Conservation (phyloP, 1,284 basidiomycete genomes). For the Blastosporella zonata region DNA sequence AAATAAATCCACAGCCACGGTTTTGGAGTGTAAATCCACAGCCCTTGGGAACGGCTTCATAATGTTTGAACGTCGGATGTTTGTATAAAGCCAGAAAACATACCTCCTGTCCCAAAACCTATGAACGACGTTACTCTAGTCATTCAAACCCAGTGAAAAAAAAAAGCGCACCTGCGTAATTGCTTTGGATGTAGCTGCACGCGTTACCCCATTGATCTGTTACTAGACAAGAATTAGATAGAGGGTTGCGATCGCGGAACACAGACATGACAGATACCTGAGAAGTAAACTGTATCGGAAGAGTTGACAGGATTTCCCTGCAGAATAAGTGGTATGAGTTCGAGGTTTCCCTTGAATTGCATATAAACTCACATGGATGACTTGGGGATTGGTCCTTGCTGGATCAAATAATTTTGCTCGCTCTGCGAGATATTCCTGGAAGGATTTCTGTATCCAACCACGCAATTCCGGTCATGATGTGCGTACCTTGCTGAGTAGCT, state of each 20-base stretch:
- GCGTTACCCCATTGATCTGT: conserved; percentile 90
- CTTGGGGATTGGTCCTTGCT: conserved; percentile 56
- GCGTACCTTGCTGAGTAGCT: conserved; percentile 75
- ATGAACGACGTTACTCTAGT: neutral
- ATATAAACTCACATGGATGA: conserved; percentile 57
- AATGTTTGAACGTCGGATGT: neutral
- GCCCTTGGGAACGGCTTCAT: conserved; percentile 78
- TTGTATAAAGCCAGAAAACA: conserved; percentile 1
- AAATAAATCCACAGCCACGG: conserved; percentile 81
- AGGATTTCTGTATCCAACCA: neutral
- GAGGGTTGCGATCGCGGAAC: neutral
- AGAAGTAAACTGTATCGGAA: conserved; percentile 93
- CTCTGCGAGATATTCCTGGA: conserved; percentile 73
- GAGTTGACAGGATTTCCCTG: conserved; percentile 78
- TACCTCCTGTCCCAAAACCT: conserved; percentile 80
- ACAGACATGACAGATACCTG: conserved; percentile 43
- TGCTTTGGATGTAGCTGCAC: conserved; percentile 93
- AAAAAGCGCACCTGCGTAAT: conserved; percentile 68
- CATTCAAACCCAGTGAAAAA: neutral
- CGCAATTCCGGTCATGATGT: neutral
- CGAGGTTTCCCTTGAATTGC: neutral
- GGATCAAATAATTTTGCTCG: conserved; percentile 84
- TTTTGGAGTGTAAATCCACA: conserved; percentile 98
- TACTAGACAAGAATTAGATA: conserved; percentile 38
- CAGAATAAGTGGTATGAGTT: neutral